phyloP scores from a whole-genome alignment of 257 asterid species.

The Lycium barbarum region DNA sequence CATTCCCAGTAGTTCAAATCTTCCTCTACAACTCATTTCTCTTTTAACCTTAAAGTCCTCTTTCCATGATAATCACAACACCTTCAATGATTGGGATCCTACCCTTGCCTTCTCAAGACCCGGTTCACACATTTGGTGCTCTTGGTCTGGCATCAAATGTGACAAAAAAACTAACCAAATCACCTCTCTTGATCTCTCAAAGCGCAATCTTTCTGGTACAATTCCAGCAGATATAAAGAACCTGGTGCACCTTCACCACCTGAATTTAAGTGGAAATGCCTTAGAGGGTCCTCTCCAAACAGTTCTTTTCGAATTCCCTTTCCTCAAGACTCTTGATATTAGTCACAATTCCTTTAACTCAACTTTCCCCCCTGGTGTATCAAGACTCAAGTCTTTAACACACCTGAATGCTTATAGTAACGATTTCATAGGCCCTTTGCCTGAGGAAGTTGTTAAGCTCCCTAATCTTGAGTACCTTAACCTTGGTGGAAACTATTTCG shows the following conservation, averaged over 20 bases:
- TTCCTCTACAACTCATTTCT: conserved; percentile 55
- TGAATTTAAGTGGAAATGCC: conserved; percentile 76
- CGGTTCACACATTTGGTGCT: conserved; percentile 65
- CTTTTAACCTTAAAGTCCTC: conserved; percentile 72
- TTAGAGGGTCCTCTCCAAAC: conserved; percentile 64
- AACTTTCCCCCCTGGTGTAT: conserved; percentile 64
- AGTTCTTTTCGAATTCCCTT: conserved; percentile 61
- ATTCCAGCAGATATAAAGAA: conserved; percentile 54
- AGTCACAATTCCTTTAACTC: conserved; percentile 75
- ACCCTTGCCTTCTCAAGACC: conserved; percentile 43
- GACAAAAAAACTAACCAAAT: conserved; percentile 52
- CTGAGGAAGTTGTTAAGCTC: conserved; percentile 58
- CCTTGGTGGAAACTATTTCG: conserved; percentile 88
- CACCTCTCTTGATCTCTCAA: conserved; percentile 66
- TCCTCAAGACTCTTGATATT: conserved; percentile 66
- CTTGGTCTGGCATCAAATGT: conserved; percentile 81
- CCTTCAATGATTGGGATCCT: conserved; percentile 75
- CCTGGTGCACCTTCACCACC: conserved; percentile 55
- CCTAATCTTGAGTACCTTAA: conserved; percentile 73
- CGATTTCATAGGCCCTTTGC: conserved; percentile 69
- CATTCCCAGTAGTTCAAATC: conserved; percentile 32
- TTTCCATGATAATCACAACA: conserved; percentile 63
- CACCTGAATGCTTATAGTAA: conserved; percentile 77
- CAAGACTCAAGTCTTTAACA: conserved; percentile 58
- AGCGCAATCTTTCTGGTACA: conserved; percentile 73